Percentiles rank a stretch among this genome's conserved stretches.
Conservation (phyloP, 306 rosid species). For the Begonia fuchsioides region DNA sequence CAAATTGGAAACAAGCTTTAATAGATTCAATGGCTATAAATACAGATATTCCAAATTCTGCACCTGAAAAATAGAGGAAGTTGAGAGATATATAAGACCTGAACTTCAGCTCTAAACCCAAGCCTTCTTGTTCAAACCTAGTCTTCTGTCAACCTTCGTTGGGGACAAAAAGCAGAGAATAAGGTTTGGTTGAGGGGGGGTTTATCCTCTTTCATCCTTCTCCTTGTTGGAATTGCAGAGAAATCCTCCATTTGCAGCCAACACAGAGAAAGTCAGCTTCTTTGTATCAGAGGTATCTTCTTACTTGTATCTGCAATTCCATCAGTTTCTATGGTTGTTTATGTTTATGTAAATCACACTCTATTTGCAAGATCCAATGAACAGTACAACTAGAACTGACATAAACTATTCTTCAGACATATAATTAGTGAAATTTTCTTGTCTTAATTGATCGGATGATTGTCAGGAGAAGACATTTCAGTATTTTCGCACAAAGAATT, state of each 20-base stretch:
- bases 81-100: background rate
- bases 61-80: background rate
- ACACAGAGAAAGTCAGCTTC: background rate
- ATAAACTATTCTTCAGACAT: too few relatives aligned
- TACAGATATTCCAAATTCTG: background rate
- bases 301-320: background rate
- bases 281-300: background rate
- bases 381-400: too few relatives aligned
- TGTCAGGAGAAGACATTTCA: too few relatives aligned
- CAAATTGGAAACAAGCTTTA: background rate
- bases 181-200: background rate
- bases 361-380: background rate
- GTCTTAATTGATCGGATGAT: too few relatives aligned
- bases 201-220: background rate
- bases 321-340: background rate
- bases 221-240: background rate
- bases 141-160: background rate
- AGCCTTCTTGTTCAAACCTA: background rate
- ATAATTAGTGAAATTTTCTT: too few relatives aligned
- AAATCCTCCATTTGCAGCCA: background rate
- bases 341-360: background rate
- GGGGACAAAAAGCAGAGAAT: background rate
- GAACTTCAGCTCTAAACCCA: background rate
- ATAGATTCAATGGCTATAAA: background rate
- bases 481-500: too few relatives aligned